A percentile compares a stretch with the other conserved stretches of the same genome.
Conservation (phyloP, 2,329 filamentous ascomycete species). For the Ophiognomonia clavigignenti-juglandacearum region DNA sequence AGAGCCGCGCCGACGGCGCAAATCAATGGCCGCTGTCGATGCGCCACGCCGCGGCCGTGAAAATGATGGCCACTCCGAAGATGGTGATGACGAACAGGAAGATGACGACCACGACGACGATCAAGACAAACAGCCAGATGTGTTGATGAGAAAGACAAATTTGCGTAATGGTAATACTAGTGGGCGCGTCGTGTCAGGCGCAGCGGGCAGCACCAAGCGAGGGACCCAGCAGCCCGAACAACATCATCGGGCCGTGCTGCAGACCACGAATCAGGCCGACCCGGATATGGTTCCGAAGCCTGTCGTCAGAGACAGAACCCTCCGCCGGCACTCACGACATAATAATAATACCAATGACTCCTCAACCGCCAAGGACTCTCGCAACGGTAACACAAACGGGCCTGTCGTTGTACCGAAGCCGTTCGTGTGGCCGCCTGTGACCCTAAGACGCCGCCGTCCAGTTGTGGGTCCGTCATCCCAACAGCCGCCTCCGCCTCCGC, state of each 20-base stretch:
- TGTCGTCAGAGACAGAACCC: conserved; percentile 3
- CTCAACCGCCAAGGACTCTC: background rate
- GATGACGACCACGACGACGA: background rate
- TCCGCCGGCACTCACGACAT: conserved; percentile 3
- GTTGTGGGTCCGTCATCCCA: conserved; percentile 6
- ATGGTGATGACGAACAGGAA: background rate
- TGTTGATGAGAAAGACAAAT: background rate
- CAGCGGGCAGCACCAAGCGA: background rate
- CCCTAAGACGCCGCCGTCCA: conserved; percentile 6
- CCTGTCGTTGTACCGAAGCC: conserved; percentile 5
- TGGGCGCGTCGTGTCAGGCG: conserved; percentile 4
- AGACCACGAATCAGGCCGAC: conserved; percentile 12
- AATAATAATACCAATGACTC: background rate
- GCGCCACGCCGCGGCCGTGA: background rate
- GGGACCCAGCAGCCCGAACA: conserved; percentile 1
- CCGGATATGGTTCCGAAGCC: conserved; percentile 6
- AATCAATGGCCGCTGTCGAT: conserved; percentile 16
- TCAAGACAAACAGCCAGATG: background rate
- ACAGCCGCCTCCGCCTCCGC: conserved; percentile 1
- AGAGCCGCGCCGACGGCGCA: conserved; percentile 22
- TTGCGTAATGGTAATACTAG: background rate
- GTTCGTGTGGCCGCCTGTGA: background rate
- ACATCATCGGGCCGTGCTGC: conserved; percentile 15
- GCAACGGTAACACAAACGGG: background rate
- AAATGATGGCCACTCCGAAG: background rate